These are phyloP conservation scores for Xylariaceae sp. DNA, from an alignment of 2,329 filamentous ascomycete species.

Conservation along the genomic window DNA sequence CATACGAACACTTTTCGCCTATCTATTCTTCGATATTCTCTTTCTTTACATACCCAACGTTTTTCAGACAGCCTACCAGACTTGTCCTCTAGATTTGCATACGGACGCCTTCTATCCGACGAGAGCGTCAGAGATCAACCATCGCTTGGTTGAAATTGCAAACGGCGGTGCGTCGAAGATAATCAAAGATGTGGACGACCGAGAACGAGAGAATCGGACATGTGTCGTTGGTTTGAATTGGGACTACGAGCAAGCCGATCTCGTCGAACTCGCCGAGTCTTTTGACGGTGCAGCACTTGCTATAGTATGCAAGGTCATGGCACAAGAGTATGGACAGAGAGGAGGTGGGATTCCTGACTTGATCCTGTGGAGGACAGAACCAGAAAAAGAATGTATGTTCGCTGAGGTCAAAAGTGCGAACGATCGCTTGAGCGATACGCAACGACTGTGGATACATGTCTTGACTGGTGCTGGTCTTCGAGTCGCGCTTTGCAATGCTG, in stretches of 20 bases:
- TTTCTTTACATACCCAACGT: conserved; percentile 95
- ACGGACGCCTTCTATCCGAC: conserved; percentile 89
- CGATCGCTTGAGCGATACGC: conserved; percentile 92
- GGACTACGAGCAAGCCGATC: conserved; percentile 76
- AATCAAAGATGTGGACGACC: conserved; percentile 65
- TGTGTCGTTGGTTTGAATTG: conserved; percentile 92
- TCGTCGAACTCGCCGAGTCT: conserved; percentile 74
- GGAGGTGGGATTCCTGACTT: conserved; percentile 90
- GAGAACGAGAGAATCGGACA: conserved; percentile 67
- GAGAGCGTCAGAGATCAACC: conserved; percentile 85
- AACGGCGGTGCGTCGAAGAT: conserved; percentile 74
- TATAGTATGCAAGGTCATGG: conserved; percentile 87
- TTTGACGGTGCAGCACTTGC: conserved; percentile 80
- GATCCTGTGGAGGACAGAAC: conserved; percentile 71
- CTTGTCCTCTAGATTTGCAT: conserved; percentile 86
- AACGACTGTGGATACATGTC: conserved; percentile 95
- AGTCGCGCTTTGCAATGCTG: conserved; percentile 75
- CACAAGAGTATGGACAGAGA: conserved; percentile 86
- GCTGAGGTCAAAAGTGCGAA: conserved; percentile 80
- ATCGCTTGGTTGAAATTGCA: conserved; percentile 77
- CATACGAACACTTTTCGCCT: conserved; percentile 83
- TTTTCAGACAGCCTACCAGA: conserved; percentile 94
- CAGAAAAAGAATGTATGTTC: conserved; percentile 64
- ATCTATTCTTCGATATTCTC: conserved; percentile 89
- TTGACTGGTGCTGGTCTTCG: conserved; percentile 78